phyloP scores from a whole-genome alignment of 345 rosid genomes.

The Salix exigua region DNA sequence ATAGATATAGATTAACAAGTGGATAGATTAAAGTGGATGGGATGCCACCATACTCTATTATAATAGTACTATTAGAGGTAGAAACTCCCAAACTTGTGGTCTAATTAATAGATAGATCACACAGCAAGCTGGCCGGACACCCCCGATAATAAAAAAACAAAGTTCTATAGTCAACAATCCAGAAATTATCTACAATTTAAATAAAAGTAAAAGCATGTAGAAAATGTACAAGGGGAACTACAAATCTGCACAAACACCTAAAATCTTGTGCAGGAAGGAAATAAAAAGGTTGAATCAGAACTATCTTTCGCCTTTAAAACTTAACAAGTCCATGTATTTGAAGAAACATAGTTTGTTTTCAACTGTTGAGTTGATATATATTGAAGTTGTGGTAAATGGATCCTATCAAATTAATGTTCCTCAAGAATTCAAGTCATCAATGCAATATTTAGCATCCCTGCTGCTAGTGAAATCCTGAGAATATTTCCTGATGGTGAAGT shows the following conservation, averaged over 20 bases:
- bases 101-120: no score
- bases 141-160: no score
- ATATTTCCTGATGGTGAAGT: not conserved
- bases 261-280: not conserved
- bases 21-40: no score
- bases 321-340: not conserved
- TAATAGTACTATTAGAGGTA: no score
- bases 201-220: no score
- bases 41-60: no score
- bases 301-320: not conserved
- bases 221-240: not conserved
- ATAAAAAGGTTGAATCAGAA: not conserved
- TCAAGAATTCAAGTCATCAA: not conserved
- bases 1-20: no score
- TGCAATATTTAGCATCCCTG: not conserved
- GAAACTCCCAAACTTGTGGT: no score
- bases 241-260: not conserved
- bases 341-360: not conserved
- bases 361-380: not conserved
- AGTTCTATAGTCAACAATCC: no score
- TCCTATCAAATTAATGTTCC: not conserved
- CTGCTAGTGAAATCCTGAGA: not conserved
- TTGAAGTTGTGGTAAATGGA: not conserved
- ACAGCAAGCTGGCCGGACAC: no score
- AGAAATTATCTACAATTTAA: no score